Conservation (phyloP, 495 filamentous ascomycete species). For the Opeltia flavorubescens region DNA sequence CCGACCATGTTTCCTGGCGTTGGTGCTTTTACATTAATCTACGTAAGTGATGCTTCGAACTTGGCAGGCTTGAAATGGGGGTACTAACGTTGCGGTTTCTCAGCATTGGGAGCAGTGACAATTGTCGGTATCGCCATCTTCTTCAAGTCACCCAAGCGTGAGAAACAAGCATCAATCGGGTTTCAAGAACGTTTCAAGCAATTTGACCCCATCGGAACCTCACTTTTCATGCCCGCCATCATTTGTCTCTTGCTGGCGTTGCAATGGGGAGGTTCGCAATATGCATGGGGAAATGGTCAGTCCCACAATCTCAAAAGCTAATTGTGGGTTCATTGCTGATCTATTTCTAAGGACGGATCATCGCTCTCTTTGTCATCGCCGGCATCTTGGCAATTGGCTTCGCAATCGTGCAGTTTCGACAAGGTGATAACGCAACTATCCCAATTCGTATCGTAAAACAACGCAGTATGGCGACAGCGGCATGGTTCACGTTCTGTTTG, state of each 20-base stretch:
- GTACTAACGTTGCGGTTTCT: too few species aligned
- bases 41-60: too few species aligned
- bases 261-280: constrained; percentile 70
- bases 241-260: constrained; percentile 63
- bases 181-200: constrained; percentile 35
- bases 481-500: constrained; percentile 39
- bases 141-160: constrained; percentile 41
- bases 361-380: constrained; percentile 57
- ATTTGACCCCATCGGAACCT: constrained; percentile 53
- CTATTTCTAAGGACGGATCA: constrained; percentile 35
- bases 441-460: constrained; percentile 59
- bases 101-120: constrained; percentile 54
- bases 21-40: constrained; percentile 56
- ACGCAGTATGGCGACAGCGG: constrained; percentile 46
- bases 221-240: constrained; percentile 57
- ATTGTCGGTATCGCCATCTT: constrained; percentile 44
- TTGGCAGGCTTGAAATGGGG: too few species aligned
- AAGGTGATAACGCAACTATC: constrained; percentile 61
- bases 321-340: neutral
- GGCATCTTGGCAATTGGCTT: constrained; percentile 52
- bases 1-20: constrained; percentile 43
- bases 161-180: constrained; percentile 23
- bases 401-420: constrained; percentile 46
- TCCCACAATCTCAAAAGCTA: neutral
- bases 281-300: constrained; percentile 43